Evolutionary conservation across 2,329 filamentous ascomycete species (phyloP), one percentile per base, ranked within the genome.

Genomic region (Lasiodiplodia theobromae): DNA sequence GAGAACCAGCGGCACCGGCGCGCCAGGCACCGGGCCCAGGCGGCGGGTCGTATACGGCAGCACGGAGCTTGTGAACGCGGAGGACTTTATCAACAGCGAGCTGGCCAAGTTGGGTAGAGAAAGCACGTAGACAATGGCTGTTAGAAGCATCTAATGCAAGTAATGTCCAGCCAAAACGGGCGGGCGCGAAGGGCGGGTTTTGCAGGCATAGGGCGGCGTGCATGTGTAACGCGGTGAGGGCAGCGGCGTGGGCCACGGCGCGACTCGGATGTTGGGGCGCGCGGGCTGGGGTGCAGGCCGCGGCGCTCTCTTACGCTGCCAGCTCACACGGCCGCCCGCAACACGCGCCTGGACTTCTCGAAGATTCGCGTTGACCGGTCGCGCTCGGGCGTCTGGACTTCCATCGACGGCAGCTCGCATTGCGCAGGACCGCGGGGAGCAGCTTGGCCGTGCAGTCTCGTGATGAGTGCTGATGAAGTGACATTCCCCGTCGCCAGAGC

Each of bases 41-140:
- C 91, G 92, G 80, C 87, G 94, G 71, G 92, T 99, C 11, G 92
- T 98, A 1, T 99, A 99, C 79, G 96, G 96, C 21, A 97, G 94
- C 76, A 99, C 96, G 16, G 95, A 89, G 71, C 77, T 90, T 71
- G 83, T 90, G 71, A 89, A 88, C 73, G 87, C 88, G 11, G 85
- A 83, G 68, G 87, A 88, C 71, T 91, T 91, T 76, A 78, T 90
- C 52, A 80, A 75, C 25, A 85, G 86, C 66, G 87, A 88, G 71
- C 78, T 90, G 72, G 84, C 81, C 25, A 84, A 81, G 70, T 74
- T 91, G 71, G 88, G 88, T 6, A 82, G 80, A 70, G 88, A 90
- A 75, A 86, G 82, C 72, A 82, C 73, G 75, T 79, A 74, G 69
- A 70, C 31, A 38, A 34, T 34, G 44, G 62, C 47, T 38, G 38